Conservation (phyloP, 192 early-diverging fungal genomes). For the Radiomyces spectabilis region DNA sequence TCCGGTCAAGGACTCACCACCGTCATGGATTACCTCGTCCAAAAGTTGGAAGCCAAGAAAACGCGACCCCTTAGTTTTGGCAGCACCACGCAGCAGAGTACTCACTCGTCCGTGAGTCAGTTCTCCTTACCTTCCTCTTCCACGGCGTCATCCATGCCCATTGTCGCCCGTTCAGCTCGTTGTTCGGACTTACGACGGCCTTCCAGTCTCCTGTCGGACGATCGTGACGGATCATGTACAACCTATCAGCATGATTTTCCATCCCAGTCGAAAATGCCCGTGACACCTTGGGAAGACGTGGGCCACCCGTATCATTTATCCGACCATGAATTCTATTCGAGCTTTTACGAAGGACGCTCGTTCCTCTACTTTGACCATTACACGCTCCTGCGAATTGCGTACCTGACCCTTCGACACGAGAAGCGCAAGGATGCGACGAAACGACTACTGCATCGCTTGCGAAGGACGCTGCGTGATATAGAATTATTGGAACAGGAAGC, state of each 20-base stretch:
- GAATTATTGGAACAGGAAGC: conserved; percentile 13
- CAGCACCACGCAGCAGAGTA: too few species aligned
- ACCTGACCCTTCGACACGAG: conserved; percentile 10
- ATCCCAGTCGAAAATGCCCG: conserved; percentile 9
- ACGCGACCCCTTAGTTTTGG: too few species aligned
- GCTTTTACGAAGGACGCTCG: conserved; percentile 5
- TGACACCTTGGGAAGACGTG: conserved; percentile 24
- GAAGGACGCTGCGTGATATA: conserved; percentile 7
- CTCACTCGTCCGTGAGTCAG: too few species aligned
- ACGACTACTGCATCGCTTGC: conserved; percentile 2
- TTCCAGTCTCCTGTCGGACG: too few species aligned
- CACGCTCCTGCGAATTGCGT: conserved; percentile 12
- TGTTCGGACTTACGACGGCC: neutral
- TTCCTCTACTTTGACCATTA: conserved; percentile 26
- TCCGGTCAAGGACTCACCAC: conserved; percentile 10
- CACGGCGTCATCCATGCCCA: too few species aligned
- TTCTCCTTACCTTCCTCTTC: too few species aligned
- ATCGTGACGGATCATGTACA: too few species aligned
- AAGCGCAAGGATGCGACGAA: neutral
- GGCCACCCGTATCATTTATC: conserved; percentile 18
- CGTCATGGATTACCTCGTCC: conserved; percentile 14
- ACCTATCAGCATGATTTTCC: neutral
- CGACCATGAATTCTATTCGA: conserved; percentile 16
- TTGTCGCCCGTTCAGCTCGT: neutral
- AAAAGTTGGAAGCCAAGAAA: conserved; percentile 1